Evolutionary conservation across 352 stramenopile species (phyloP).

Genomic region (Phytophthora podocarpi): DNA sequence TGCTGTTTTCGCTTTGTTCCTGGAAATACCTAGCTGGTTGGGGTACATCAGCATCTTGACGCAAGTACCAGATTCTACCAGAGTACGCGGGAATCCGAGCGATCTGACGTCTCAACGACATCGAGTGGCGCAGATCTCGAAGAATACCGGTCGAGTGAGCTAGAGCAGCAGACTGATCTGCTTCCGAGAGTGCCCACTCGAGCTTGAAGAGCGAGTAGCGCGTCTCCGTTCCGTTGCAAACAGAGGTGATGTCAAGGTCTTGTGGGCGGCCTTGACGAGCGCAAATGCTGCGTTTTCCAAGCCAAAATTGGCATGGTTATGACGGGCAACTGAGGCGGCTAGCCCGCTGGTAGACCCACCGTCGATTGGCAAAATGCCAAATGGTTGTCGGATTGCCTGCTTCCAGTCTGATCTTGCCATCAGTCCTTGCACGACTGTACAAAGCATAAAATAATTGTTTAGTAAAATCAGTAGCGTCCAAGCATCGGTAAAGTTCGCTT

Average conservation of each 20-base stretch:
- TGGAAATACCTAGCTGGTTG: slow-evolving; percentile 39
- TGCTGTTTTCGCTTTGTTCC: slow-evolving; percentile 11
- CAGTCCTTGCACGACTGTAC: slow-evolving; percentile 62
- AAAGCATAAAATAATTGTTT: too few relatives aligned
- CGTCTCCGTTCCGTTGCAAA: slow-evolving; percentile 41
- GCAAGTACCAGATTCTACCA: slow-evolving; percentile 40
- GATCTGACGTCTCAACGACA: slow-evolving; percentile 46
- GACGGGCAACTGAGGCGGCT: slow-evolving; percentile 49
- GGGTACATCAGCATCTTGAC: slow-evolving; percentile 16
- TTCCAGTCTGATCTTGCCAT: slow-evolving; percentile 67
- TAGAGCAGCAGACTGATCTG: slow-evolving; percentile 46
- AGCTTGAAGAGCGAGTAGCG: slow-evolving; percentile 75
- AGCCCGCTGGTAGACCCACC: slow-evolving; percentile 56
- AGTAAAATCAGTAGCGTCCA: too few relatives aligned
- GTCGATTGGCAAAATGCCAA: slow-evolving; percentile 48
- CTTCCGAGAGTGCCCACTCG: slow-evolving; percentile 69
- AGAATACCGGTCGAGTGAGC: slow-evolving; percentile 55
- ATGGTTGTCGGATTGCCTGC: slow-evolving; percentile 51
- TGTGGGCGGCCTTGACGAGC: slow-evolving; percentile 52
- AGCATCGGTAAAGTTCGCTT: slow-evolving; percentile 4
- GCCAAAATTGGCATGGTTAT: slow-evolving; percentile 29
- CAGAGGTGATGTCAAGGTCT: slow-evolving; percentile 59
- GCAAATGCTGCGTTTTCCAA: slow-evolving; percentile 50
- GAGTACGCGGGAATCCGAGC: slow-evolving; percentile 36
- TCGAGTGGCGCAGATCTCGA: slow-evolving; percentile 54